These are phyloP conservation scores for Boletus edulis DNA, from an alignment of 768 basidiomycete genomes.

Conservation along the genomic window DNA sequence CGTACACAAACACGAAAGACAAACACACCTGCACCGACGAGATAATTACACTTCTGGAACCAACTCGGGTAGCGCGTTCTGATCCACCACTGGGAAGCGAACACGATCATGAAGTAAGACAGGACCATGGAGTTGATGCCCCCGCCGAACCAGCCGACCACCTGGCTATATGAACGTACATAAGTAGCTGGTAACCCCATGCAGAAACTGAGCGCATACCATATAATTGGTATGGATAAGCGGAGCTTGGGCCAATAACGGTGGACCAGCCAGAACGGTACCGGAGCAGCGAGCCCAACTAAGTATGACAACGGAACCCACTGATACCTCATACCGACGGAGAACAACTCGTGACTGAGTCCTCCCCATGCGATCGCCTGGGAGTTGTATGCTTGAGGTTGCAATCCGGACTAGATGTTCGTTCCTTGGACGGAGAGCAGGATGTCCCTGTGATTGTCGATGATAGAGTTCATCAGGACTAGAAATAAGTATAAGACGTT, in stretches of 20 bases:
- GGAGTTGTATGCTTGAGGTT: slow-evolving; percentile 27
- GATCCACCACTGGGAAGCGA: slow-evolving; percentile 38
- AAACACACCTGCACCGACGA: slow-evolving; percentile 39
- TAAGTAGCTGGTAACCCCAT: not conserved
- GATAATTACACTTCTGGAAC: slow-evolving; percentile 39
- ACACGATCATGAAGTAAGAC: slow-evolving; percentile 19
- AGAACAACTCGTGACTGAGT: slow-evolving; percentile 34
- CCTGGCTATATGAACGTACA: slow-evolving; percentile 7
- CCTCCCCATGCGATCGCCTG: slow-evolving; percentile 40
- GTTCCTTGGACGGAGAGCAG: slow-evolving; percentile 55
- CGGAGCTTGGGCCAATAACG: slow-evolving; percentile 32
- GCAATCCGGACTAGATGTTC: slow-evolving; percentile 30
- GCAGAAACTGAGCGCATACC: slow-evolving; percentile 14
- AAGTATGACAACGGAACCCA: slow-evolving; percentile 41
- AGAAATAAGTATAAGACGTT: slow-evolving; percentile 23
- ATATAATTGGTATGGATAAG: slow-evolving; percentile 31
- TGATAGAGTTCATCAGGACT: slow-evolving; percentile 59
- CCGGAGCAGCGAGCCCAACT: slow-evolving; percentile 32
- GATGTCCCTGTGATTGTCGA: slow-evolving; percentile 47
- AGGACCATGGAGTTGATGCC: slow-evolving; percentile 27
- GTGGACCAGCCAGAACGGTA: slow-evolving; percentile 43
- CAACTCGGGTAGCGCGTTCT: slow-evolving; percentile 34
- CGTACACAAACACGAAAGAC: not conserved
- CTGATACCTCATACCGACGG: slow-evolving; percentile 26
- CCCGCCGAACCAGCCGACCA: slow-evolving; percentile 10